Evolutionary conservation across 805 yeast species (phyloP).

Genomic region (Candida ovalis): DNA sequence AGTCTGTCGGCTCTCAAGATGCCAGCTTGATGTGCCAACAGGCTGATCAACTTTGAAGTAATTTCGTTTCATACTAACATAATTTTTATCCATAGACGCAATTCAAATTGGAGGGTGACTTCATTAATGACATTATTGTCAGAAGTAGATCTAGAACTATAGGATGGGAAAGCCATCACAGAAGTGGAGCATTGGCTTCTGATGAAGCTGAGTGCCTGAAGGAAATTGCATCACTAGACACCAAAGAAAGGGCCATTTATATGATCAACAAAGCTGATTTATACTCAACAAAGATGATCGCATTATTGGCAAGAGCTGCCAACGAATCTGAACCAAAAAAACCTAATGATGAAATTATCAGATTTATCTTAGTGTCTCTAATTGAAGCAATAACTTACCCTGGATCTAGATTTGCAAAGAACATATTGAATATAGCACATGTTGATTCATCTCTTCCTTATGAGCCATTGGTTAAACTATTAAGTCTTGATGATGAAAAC

Average conservation of each 20-base stretch:
- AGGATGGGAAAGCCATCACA: conserved; percentile 88
- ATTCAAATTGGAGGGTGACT: conserved; percentile 57
- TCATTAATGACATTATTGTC: conserved; percentile 59
- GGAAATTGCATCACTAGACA: conserved; percentile 26
- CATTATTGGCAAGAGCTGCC: conserved; percentile 43
- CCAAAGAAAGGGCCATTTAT: conserved; percentile 39
- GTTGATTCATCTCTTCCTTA: conserved; percentile 48
- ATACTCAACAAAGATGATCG: conserved; percentile 52
- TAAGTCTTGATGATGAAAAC: conserved; percentile 53
- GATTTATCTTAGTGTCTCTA: conserved; percentile 57
- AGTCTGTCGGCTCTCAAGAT: not conserved
- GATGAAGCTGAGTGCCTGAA: conserved; percentile 56
- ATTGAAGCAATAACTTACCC: conserved; percentile 49
- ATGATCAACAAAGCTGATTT: conserved; percentile 42
- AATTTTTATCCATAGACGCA: conserved; percentile 16
- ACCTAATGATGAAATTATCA: conserved; percentile 59
- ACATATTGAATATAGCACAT: conserved; percentile 37
- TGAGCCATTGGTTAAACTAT: conserved; percentile 47
- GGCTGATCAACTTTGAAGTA: not conserved
- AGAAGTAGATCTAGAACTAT: conserved; percentile 75
- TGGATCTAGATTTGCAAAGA: conserved; percentile 19
- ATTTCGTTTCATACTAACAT: conserved; percentile 6
- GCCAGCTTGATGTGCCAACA: not conserved
- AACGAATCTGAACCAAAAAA: conserved; percentile 13
- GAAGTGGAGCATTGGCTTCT: conserved; percentile 63